phyloP scores from a whole-genome alignment of 2,329 filamentous ascomycete species.

The Fusarium austroafricanum region DNA sequence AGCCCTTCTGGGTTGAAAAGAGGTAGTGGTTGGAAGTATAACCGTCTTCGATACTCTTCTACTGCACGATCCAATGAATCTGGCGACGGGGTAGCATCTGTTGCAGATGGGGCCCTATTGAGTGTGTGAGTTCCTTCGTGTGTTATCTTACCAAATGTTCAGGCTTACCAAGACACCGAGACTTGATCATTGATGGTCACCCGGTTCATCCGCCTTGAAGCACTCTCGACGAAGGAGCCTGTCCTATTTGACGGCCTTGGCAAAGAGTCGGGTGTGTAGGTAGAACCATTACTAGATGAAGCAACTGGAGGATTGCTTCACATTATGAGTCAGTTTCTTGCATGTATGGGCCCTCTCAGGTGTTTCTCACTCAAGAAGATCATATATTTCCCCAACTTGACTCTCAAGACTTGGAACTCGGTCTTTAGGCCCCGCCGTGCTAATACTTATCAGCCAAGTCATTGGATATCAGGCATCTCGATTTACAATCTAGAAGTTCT shows the following conservation, averaged over 20 bases:
- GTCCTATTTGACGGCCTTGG: background rate
- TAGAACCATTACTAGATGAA: slow-evolving; percentile 17
- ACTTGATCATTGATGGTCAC: background rate
- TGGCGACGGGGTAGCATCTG: slow-evolving; percentile 4
- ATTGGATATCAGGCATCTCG: background rate
- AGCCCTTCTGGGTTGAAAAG: slow-evolving; percentile 27
- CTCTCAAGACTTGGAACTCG: slow-evolving; percentile 1
- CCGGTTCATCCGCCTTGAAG: slow-evolving; percentile 1
- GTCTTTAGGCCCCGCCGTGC: background rate
- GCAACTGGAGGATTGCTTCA: slow-evolving; percentile 1
- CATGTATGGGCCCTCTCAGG: rapidly evolving
- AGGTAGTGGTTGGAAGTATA: slow-evolving; percentile 40
- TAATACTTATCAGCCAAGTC: background rate
- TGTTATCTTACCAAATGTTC: rapidly evolving
- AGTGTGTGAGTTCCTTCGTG: background rate
- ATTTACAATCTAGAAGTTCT: slow-evolving; percentile 23
- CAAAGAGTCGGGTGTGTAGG: slow-evolving; percentile 16
- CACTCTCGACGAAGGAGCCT: background rate
- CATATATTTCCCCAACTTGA: slow-evolving; percentile 15
- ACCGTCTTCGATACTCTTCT: slow-evolving; percentile 25
- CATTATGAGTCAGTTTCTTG: background rate
- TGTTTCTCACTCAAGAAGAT: slow-evolving; percentile 10
- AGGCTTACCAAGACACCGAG: background rate
- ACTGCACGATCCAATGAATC: slow-evolving; percentile 22
- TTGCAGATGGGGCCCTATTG: background rate